Percentiles rank a stretch among this genome's conserved stretches.
Evolutionary conservation across 2,329 filamentous ascomycete genomes (phyloP).

Genomic region (Nemania serpens): DNA sequence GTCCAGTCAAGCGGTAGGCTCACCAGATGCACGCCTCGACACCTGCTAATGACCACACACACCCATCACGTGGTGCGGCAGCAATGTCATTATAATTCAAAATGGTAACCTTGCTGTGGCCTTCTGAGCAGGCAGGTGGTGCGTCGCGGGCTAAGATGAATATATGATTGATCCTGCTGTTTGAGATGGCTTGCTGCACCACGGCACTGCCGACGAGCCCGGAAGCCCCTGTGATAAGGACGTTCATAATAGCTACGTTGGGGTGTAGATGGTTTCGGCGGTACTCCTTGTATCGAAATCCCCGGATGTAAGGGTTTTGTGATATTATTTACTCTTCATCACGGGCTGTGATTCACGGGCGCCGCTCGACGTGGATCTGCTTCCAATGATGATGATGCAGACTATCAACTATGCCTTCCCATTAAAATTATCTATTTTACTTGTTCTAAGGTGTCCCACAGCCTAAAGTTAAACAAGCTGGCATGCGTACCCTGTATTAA

Average conservation of each 20-base stretch:
- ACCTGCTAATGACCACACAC: conserved; percentile 41
- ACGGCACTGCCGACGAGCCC: conserved; percentile 57
- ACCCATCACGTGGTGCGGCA: conserved; percentile 54
- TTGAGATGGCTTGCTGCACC: conserved; percentile 54
- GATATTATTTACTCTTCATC: no score
- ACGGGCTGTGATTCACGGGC: no score
- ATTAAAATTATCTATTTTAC: background rate
- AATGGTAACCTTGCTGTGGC: conserved; percentile 40
- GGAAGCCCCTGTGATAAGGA: conserved; percentile 46
- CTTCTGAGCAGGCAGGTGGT: conserved; percentile 36
- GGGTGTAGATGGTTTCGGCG: background rate
- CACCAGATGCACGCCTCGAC: conserved; percentile 70
- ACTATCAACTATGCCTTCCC: no score
- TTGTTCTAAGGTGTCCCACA: background rate
- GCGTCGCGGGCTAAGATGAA: conserved; percentile 56
- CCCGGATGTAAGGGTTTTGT: no score
- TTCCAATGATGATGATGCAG: no score
- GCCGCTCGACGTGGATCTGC: no score
- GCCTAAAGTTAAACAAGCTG: background rate
- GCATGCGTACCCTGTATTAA: no score
- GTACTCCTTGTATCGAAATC: background rate
- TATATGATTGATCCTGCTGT: conserved; percentile 56
- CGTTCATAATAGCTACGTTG: conserved; percentile 53
- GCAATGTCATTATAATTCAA: conserved; percentile 54
- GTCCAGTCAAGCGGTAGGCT: conserved; percentile 33